Conservation (phyloP, 2,329 filamentous ascomycete species). For the Aspergillus novofumigatus region DNA sequence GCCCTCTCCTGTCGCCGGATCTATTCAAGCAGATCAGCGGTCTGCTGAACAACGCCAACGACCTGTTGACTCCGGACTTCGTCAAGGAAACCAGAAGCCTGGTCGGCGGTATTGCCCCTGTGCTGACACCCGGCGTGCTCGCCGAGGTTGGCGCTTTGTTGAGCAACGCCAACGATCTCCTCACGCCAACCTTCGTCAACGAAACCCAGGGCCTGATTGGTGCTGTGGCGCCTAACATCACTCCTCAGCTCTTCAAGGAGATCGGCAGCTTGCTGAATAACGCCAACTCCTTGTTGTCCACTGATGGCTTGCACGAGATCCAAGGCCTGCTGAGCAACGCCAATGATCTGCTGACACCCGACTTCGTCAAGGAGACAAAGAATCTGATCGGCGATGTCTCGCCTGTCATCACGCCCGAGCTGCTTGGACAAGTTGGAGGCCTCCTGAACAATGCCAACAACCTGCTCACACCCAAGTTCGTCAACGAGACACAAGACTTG, state of each 20-base stretch:
- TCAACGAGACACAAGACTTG: slow-evolving; percentile 20
- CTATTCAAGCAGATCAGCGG: slow-evolving; percentile 18
- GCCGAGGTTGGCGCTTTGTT: slow-evolving; percentile 20
- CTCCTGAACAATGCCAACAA: slow-evolving; percentile 16
- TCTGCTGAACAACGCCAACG: slow-evolving; percentile 20
- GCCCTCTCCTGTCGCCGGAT: slow-evolving; percentile 19
- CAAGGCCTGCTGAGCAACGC: slow-evolving; percentile 13
- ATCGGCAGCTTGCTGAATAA: slow-evolving; percentile 8
- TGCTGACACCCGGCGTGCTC: slow-evolving; percentile 23
- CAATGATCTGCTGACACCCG: slow-evolving; percentile 24
- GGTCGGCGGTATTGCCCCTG: slow-evolving; percentile 19
- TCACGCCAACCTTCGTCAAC: slow-evolving; percentile 30
- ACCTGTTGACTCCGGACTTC: slow-evolving; percentile 21
- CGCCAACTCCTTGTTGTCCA: slow-evolving; percentile 18
- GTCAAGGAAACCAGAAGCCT: slow-evolving; percentile 23
- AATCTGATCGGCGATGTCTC: slow-evolving; percentile 12
- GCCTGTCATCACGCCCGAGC: slow-evolving; percentile 5
- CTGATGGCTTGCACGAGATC: slow-evolving; percentile 15
- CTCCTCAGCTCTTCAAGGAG: slow-evolving; percentile 4
- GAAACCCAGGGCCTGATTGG: slow-evolving; percentile 20
- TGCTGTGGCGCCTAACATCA: slow-evolving; percentile 9
- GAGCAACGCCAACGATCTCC: slow-evolving; percentile 25
- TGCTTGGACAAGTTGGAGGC: slow-evolving; percentile 9
- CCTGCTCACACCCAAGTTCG: slow-evolving; percentile 19
- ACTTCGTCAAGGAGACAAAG: slow-evolving; percentile 17